Evolutionary conservation across 164 flowering plant species (phyloP), one percentile per base, ranked within the genome.

Genomic region (Piper betle): DNA sequence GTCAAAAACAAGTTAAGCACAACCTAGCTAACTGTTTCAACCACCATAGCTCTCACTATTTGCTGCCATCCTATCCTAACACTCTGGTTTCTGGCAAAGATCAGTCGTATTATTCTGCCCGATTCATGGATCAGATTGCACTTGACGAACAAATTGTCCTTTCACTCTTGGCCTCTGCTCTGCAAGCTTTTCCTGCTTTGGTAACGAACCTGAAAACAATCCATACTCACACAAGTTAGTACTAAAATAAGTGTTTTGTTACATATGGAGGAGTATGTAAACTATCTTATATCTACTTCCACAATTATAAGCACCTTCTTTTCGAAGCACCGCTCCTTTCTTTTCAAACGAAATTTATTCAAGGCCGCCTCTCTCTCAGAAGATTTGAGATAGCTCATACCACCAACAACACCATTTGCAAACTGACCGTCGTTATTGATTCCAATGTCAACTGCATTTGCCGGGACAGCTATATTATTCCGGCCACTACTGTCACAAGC

Each of bases 331-430:
- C 98, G 80, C 11, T 86, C 98, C 73, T 93, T 90, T 59, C 98
- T 79, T 79, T 93, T 93, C 81, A 81, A 55, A 37, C 98, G 82
- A 61, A 93, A 93, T 73, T 93, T 93, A 37, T 58, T 76, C 25
- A 93, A 74, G 65, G 98, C 98, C n/a, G 87, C 95, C 79, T 93
- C 94, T 79, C 99, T 83, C 67, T 86, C 85, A 33, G 72, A 67
- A 20, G 82, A 75, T 39, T 82, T 80, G 60, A 69, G 70, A 16
- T 69, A 63, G 62, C 67, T 76, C 38, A 63, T 61, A 20, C 46
- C 43, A 39, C 17, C 60, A 37, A 37, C 37, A 50, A 75, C 80
- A 39, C 62, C 78, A 33, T 53, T 72, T n/a, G 61, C 39, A 6
- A 63, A 62, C 4, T 67, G 48, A 38, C 68, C 63, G 53, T 73